A percentile compares a stretch with the other conserved stretches of the same genome.
Evolutionary conservation across 2,329 filamentous ascomycete species (phyloP).

Genomic region (Aspergillus persii): DNA sequence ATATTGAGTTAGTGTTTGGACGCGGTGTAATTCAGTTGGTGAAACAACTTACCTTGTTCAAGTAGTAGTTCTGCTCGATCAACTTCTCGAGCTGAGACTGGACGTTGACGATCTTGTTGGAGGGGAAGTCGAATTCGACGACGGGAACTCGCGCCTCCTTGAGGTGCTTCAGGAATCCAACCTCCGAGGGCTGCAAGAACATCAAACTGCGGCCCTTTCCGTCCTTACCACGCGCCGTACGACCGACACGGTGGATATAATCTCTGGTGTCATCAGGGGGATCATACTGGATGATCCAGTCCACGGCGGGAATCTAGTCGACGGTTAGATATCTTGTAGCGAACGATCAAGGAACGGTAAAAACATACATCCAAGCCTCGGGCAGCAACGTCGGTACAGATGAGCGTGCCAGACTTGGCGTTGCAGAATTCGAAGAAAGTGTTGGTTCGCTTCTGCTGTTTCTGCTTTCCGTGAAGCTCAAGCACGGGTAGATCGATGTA

Average conservation of each 20-base stretch:
- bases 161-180: conserved; percentile 87
- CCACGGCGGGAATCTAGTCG: conserved; percentile 77
- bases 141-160: conserved; percentile 90
- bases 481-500: conserved; percentile 93
- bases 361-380: conserved; percentile 76
- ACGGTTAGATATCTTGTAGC: conserved; percentile 17
- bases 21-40: background rate
- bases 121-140: conserved; percentile 92
- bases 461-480: conserved; percentile 89
- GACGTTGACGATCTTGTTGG: conserved; percentile 86
- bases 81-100: conserved; percentile 91
- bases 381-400: conserved; percentile 95
- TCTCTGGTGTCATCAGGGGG: conserved; percentile 86
- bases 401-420: conserved; percentile 78
- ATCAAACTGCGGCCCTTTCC: conserved; percentile 84
- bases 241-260: conserved; percentile 94
- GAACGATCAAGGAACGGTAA: background rate
- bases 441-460: conserved; percentile 98
- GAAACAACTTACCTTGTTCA: conserved; percentile 68
- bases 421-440: conserved; percentile 97
- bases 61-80: conserved; percentile 92
- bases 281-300: conserved; percentile 96
- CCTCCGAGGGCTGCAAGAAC: conserved; percentile 88
- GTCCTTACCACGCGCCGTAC: conserved; percentile 82
- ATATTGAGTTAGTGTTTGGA: background rate